A percentile compares a stretch with the other conserved stretches of the same genome.
These are phyloP conservation scores for Gliomastix tumulicola DNA, from an alignment of 2,329 filamentous ascomycete genomes.

Conservation along the genomic window DNA sequence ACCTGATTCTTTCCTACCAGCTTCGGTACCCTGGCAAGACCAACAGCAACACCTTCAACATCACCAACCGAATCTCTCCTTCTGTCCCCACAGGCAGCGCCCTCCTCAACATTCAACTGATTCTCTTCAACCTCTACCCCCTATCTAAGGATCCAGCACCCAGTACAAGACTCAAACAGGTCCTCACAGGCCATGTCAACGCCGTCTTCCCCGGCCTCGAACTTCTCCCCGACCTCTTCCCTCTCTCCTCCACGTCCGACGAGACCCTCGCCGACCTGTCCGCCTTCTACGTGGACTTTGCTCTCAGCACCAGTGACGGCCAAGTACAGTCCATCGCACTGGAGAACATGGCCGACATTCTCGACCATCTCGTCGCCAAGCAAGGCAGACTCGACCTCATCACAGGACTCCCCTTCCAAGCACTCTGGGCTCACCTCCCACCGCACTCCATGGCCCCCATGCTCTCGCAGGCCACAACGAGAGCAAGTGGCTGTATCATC, in stretches of 20 bases:
- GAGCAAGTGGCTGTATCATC: slow-evolving; percentile 37
- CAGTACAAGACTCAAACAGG: slow-evolving; percentile 26
- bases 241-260: slow-evolving; percentile 15
- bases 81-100: slow-evolving; percentile 18
- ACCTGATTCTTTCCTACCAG: slow-evolving; percentile 20
- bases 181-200: too few relatives aligned
- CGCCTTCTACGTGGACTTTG: slow-evolving; percentile 34
- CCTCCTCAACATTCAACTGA: slow-evolving; percentile 31
- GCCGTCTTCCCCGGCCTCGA: slow-evolving; percentile 28
- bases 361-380: slow-evolving; percentile 34
- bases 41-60: too few relatives aligned
- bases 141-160: slow-evolving; percentile 24
- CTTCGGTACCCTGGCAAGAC: slow-evolving; percentile 3
- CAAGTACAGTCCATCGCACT: slow-evolving; percentile 41
- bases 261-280: slow-evolving; percentile 24
- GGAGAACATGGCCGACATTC: slow-evolving; percentile 34
- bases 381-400: too few relatives aligned
- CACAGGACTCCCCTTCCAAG: too few relatives aligned
- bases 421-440: too few relatives aligned
- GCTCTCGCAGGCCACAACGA: slow-evolving; percentile 41
- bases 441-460: slow-evolving; percentile 34
- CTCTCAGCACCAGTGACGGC: slow-evolving; percentile 24
- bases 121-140: too few relatives aligned
- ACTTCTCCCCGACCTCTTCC: slow-evolving; percentile 20
- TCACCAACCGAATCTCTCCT: too few relatives aligned